Percentiles rank a stretch among this genome's conserved stretches.
Evolutionary conservation across 495 filamentous ascomycete genomes (phyloP).

Genomic region (Xylaria scruposa): DNA sequence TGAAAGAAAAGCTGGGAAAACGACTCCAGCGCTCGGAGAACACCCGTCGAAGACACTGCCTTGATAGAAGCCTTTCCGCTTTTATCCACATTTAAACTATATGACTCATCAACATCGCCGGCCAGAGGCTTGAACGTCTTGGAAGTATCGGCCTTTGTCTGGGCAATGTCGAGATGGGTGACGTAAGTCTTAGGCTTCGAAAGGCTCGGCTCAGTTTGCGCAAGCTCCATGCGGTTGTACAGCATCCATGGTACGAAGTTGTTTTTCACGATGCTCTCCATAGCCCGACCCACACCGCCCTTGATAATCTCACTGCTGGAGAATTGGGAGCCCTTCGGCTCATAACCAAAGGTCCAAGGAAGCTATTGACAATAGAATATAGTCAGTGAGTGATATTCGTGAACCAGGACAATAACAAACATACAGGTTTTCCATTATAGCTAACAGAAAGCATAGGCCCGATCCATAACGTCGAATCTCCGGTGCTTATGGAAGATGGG

Average conservation of each 20-base stretch:
- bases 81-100: constrained; percentile 63
- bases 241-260: constrained; percentile 81
- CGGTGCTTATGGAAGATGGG: constrained; percentile 58
- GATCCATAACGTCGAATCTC: constrained; percentile 63
- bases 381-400: constrained; percentile 34
- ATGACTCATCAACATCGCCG: constrained; percentile 74
- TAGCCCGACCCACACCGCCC: constrained; percentile 52
- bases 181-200: constrained; percentile 55
- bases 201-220: constrained; percentile 65
- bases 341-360: constrained; percentile 50
- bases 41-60: constrained; percentile 67
- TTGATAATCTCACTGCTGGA: constrained; percentile 57
- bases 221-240: constrained; percentile 58
- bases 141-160: constrained; percentile 60
- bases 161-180: constrained; percentile 62
- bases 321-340: constrained; percentile 39
- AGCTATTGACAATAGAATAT: constrained; percentile 45
- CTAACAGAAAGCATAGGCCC: constrained; percentile 56
- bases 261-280: constrained; percentile 62
- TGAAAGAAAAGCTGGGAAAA: constrained; percentile 79
- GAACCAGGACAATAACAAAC: constrained; percentile 34
- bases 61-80: constrained; percentile 64
- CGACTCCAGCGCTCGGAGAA: constrained; percentile 70
- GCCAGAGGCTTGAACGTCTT: constrained; percentile 63
- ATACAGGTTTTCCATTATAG: constrained; percentile 63